Evolutionary conservation across 1,139 yeast species (phyloP), one percentile per base, ranked within the genome.

Genomic region (Candida smagusa): DNA sequence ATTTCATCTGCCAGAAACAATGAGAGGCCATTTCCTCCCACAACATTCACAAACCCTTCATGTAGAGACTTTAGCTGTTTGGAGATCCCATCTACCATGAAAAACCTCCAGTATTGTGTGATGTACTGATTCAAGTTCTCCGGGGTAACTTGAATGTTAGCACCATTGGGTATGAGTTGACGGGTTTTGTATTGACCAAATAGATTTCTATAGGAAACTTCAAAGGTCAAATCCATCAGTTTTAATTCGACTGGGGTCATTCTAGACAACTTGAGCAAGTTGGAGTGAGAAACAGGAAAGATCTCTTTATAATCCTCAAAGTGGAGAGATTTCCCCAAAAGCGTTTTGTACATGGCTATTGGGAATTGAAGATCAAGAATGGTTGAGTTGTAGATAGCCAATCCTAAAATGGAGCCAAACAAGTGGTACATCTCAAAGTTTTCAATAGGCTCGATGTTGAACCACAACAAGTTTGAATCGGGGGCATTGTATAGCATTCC

Each of bases 361-460:
- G 97, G 96, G 44, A 92, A 79, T 35, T 75, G 75, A 38, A 89
- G 65, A 53, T 89, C 96, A 35, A 92, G 64, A 34, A 90, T 88
- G 1, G 92, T 84, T 0, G 96, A 85, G 58, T 92, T 92, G 58
- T 87, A 89, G 31, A 92, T 81, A 0, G 97, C 97, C 50, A 92
- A 70, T 0, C 97, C 97, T 33, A 92, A 62, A 1, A 88, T 81
- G 1, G 87, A 86, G 0, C 97, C 97, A 40, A 89, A 81, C 32
- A 88, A 64, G 53, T 79, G 83, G 59, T 83, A 90, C 50, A 74
- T 68, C 41, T 77, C 83, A 7, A 72, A 54, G 34, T 70, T 61
- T 24, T 72, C 73, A 6, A 67, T 52, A 0, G 80, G 72, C 11
- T 63, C 56, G 4, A 76, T 57, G 19, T 77, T 66, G 58, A 92